Conservation (phyloP, 1,139 yeast genomes). For the Waltiozyma solani region DNA sequence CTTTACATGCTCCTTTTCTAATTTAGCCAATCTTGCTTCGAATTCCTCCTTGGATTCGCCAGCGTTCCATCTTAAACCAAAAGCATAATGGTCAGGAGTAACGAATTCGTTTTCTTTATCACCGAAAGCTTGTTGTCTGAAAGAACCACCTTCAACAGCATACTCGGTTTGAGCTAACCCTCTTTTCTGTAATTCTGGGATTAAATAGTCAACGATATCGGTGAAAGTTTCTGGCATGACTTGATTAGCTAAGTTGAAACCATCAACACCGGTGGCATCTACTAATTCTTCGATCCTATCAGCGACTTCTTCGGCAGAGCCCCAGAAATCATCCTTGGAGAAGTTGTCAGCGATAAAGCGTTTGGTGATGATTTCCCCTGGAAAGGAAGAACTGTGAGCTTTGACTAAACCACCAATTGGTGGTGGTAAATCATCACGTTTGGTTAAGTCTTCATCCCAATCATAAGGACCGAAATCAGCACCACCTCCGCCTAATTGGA, state of each 20-base stretch:
- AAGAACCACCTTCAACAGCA: constrained; percentile 17
- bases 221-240: constrained; percentile 24
- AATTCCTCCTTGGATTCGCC: constrained; percentile 8
- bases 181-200: constrained; percentile 25
- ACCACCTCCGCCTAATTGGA: constrained; percentile 27
- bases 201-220: constrained; percentile 23
- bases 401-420: constrained; percentile 1
- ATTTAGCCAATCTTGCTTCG: constrained; percentile 6
- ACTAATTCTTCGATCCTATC: constrained; percentile 25
- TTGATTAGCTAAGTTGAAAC: constrained; percentile 23
- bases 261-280: constrained; percentile 25
- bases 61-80: constrained; percentile 9
- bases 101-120: constrained; percentile 8
- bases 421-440: constrained; percentile 18
- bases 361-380: constrained; percentile 9
- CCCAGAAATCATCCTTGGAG: constrained; percentile 8
- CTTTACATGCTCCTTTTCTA: constrained; percentile 4
- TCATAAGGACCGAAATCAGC: constrained; percentile 20
- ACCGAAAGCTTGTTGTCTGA: constrained; percentile 10
- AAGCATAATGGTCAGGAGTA: constrained; percentile 9
- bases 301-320: constrained; percentile 23
- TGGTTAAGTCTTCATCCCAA: constrained; percentile 20
- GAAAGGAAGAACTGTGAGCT: not conserved
- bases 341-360: constrained; percentile 8
- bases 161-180: constrained; percentile 25